These are phyloP conservation scores for Aspergillus baeticus DNA, from an alignment of 495 filamentous ascomycete species.

Conservation along the genomic window DNA sequence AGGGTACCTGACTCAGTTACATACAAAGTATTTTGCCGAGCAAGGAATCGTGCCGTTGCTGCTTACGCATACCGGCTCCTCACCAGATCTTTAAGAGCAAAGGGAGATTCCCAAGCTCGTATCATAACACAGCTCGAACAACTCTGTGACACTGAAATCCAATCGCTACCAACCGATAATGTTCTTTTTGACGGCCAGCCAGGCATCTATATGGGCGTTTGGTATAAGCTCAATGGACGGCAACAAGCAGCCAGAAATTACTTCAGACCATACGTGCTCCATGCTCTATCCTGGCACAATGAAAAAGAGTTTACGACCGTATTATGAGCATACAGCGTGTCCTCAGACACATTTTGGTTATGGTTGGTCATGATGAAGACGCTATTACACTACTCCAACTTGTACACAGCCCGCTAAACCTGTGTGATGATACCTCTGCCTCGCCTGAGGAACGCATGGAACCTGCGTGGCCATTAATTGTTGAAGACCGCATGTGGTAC, in stretches of 20 bases:
- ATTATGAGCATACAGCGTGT: background rate
- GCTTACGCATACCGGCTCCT: background rate
- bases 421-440: background rate
- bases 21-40: background rate
- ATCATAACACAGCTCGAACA: background rate
- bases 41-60: background rate
- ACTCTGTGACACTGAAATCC: background rate
- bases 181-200: background rate
- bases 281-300: background rate
- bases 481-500: background rate
- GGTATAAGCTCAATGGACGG: background rate
- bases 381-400: background rate
- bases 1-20: background rate
- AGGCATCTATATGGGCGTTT: background rate
- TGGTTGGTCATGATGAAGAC: background rate
- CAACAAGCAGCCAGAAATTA: background rate
- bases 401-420: background rate
- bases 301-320: background rate
- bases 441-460: background rate
- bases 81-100: background rate
- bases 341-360: background rate
- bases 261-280: background rate
- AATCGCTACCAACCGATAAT: background rate
- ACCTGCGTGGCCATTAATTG: background rate
- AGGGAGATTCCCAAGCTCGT: background rate